phyloP scores from a whole-genome alignment of 106 monocot species.

The Gastrodia elata region DNA sequence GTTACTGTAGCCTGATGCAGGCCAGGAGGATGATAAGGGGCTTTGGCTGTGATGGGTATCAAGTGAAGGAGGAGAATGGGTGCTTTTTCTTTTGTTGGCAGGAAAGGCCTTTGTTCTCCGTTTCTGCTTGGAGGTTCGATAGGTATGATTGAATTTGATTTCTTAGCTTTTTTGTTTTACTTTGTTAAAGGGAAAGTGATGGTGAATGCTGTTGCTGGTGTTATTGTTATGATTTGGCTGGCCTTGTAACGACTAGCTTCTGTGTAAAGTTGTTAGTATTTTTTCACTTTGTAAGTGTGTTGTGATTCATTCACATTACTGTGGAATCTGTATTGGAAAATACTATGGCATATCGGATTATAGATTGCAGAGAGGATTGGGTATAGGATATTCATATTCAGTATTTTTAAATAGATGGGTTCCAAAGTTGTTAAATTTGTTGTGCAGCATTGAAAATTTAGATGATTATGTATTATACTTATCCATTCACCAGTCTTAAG shows the following conservation, averaged over 20 bases:
- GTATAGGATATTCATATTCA: too few species aligned
- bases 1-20: constrained; percentile 44
- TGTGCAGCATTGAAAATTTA: too few species aligned
- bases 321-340: background rate
- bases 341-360: too few species aligned
- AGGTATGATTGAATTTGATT: constrained; percentile 32
- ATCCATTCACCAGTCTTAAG: too few species aligned
- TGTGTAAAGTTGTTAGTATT: background rate
- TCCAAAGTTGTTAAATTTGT: too few species aligned
- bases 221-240: background rate
- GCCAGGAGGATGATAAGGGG: constrained; percentile 39
- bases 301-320: background rate
- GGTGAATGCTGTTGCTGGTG: background rate
- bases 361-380: too few species aligned
- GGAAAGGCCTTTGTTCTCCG: constrained; percentile 48
- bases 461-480: too few species aligned
- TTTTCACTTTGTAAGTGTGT: too few species aligned
- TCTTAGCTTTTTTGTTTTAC: background rate
- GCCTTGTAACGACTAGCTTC: background rate
- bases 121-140: constrained; percentile 65
- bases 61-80: constrained; percentile 53
- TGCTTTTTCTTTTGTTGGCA: constrained; percentile 66
- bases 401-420: too few species aligned
- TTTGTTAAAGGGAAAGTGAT: background rate
- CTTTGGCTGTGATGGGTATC: constrained; percentile 42